Evolutionary conservation across 805 yeast genomes (phyloP), one percentile per base, ranked within the genome.

Genomic region (Ogataea parapolymorpha): DNA sequence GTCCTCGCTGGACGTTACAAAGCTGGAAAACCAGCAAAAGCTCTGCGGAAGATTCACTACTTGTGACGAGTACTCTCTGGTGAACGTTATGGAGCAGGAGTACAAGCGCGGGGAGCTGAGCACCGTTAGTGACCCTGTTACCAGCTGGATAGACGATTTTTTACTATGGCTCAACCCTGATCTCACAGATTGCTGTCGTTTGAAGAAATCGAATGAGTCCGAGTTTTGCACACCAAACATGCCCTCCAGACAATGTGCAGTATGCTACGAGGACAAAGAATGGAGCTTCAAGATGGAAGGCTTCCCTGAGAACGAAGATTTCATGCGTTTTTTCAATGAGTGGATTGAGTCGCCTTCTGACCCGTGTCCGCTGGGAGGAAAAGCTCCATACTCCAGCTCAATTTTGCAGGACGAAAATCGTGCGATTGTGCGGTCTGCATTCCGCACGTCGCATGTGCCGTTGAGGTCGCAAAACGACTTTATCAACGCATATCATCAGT

Each of bases 321-420:
- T 91, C 55, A 76, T 85, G 78, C 68, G 67, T 32, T 87, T 71
- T 52, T 82, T 89, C 57, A 62, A 75, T 16, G 77, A 83, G 30
- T 91, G 99, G 99, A 85, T 91, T 18, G 71, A 78, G 28, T 66
- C 87, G 1, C 80, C 79, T 2, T 85, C 95, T 42, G 93, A 85
- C 54, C 87, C 91, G 2, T 91, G 99, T 61, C 96, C 98, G 1
- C 66, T 91, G 20, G 98, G 96, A 3, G 99, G 99, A 2, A 85
- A 85, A 55, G 97, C 97, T 0, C 95, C 97, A 0, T 91, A 91
- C 58, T 72, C 85, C 1, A 63, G 70, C 5, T 70, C 89, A 1
- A 66, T 87, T 9, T 64, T 72, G 2, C 64, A 71, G 20, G 69
- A 70, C 42, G 63, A 64, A 23, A 63, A 66, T 1, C 61, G 60